phyloP scores from a whole-genome alignment of 208 protist species.

The Tritrichomonas foetus region DNA sequence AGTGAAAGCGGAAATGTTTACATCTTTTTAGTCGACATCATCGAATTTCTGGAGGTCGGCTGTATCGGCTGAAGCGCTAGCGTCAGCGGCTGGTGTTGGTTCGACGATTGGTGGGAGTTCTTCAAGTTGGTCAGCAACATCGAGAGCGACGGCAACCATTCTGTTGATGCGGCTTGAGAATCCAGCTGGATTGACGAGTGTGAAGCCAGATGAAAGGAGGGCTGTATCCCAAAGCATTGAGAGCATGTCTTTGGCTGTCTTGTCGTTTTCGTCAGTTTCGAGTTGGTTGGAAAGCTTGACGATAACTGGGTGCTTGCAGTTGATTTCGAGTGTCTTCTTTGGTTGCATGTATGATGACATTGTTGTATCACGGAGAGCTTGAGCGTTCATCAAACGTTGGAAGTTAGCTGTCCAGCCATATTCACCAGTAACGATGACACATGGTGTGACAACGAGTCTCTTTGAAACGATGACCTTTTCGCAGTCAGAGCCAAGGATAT shows the following conservation, averaged over 20 bases:
- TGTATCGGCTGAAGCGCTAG: not conserved
- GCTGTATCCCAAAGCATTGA: slow-evolving; percentile 93
- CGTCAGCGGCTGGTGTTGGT: slow-evolving; percentile 43
- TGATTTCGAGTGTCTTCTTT: slow-evolving; percentile 98
- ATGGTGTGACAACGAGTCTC: slow-evolving; percentile 85
- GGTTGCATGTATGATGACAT: slow-evolving; percentile 90
- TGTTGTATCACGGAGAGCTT: slow-evolving; percentile 88
- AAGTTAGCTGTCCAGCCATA: slow-evolving; percentile 98
- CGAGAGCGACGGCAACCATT: slow-evolving; percentile 94
- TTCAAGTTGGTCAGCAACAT: slow-evolving; percentile 70
- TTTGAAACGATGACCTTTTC: slow-evolving; percentile 92
- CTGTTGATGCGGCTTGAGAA: slow-evolving; percentile 89
- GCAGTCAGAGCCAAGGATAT: slow-evolving; percentile 96
- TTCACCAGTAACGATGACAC: slow-evolving; percentile 92
- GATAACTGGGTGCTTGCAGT: slow-evolving; percentile 90
- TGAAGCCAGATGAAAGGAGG: slow-evolving; percentile 92
- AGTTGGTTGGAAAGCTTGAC: slow-evolving; percentile 77
- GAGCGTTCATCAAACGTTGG: slow-evolving; percentile 98
- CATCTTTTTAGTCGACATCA: slow-evolving; percentile 39
- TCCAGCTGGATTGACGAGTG: slow-evolving; percentile 81
- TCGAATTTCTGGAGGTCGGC: slow-evolving; percentile 18
- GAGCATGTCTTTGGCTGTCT: slow-evolving; percentile 93
- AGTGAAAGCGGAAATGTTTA: no score
- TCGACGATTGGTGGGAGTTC: slow-evolving; percentile 51
- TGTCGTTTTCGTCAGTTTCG: slow-evolving; percentile 80